Conservation (phyloP, 768 basidiomycete genomes). For the Sutorius australiensis region DNA sequence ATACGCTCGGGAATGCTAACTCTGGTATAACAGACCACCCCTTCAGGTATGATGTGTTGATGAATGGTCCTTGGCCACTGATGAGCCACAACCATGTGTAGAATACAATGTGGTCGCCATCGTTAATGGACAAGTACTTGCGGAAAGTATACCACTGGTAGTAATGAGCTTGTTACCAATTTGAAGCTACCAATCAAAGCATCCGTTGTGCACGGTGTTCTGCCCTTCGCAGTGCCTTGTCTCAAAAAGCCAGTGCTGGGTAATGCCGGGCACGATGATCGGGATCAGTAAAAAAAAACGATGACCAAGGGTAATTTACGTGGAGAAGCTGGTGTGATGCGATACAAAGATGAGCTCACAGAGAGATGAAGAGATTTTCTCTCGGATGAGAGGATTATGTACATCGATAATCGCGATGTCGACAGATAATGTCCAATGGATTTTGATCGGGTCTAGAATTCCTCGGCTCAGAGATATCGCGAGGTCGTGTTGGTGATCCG, state of each 20-base stretch:
- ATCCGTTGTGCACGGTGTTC: slow-evolving; percentile 16
- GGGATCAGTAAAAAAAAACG: slow-evolving; percentile 4
- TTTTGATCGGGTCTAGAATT: slow-evolving; percentile 11
- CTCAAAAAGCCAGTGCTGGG: slow-evolving; percentile 8
- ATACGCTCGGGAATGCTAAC: slow-evolving; percentile 10
- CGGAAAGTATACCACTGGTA: neutral
- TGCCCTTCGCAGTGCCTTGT: slow-evolving; percentile 15
- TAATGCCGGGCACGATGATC: slow-evolving; percentile 10
- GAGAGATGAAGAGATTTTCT: slow-evolving; percentile 11
- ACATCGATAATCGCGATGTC: slow-evolving; percentile 19
- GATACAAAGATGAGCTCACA: slow-evolving; percentile 6
- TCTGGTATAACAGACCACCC: slow-evolving; percentile 3
- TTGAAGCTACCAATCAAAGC: slow-evolving; percentile 2
- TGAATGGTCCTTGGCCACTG: neutral
- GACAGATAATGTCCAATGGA: neutral
- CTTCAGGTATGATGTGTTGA: neutral
- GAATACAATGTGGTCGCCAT: neutral
- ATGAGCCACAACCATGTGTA: neutral
- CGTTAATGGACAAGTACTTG: slow-evolving; percentile 1
- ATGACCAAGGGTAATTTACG: slow-evolving; percentile 15
- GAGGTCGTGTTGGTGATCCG: neutral
- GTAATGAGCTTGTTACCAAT: too few relatives aligned
- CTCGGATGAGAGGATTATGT: slow-evolving; percentile 9
- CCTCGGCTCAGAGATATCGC: slow-evolving; percentile 15
- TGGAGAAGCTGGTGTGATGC: slow-evolving; percentile 17